Evolutionary conservation across 805 yeast species (phyloP), one percentile per base, ranked within the genome.

Genomic region (Suhomyces faveliae): DNA sequence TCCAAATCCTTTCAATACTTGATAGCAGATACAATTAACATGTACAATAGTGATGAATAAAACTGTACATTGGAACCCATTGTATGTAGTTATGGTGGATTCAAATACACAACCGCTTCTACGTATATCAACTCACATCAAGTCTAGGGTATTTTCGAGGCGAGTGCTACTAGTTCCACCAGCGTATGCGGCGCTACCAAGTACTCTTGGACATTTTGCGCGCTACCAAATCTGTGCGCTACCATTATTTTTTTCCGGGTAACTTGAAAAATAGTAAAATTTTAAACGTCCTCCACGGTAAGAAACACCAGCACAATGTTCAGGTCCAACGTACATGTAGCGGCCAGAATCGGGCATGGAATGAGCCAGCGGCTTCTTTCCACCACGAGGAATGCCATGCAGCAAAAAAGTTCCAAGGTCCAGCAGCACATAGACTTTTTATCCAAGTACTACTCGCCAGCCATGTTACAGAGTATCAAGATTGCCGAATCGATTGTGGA

Each of bases 371-470:
- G 44, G 12, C 35, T 39, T 29, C 35, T 51, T 19, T 33, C 51
- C 12, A 42, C 48, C 20, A 23, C 48, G 21, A 11, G 35, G n/a
- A 29, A 30, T 13, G 29, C 23, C 17, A 19, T 47, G 17, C 46
- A 42, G 22, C 38, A 29, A 38, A 45, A 43, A 21, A 50, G 40
- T 45, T 41, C 47, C 19, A 63, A 61, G 47, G 63, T 58, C 13
- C 52, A 59, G 11, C 51, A 70, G 49, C 89, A 85, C 64, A 57
- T 81, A 53, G 77, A 79, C 40, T 75, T 73, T 53, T 74, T 91
- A 55, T 66, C 80, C 41, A 82, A 89, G 61, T 92, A 84, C 72
- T 92, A 92, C 66, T 81, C 92, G 7, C 88, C 90, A 25, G 86
- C 84, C 49, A 76, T 91, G 43, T 78, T 92, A 52, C 87, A 89